A percentile compares a stretch with the other conserved stretches of the same genome.
Evolutionary conservation across 768 basidiomycete species (phyloP).

Genomic region (Naganishia vishniacii): DNA sequence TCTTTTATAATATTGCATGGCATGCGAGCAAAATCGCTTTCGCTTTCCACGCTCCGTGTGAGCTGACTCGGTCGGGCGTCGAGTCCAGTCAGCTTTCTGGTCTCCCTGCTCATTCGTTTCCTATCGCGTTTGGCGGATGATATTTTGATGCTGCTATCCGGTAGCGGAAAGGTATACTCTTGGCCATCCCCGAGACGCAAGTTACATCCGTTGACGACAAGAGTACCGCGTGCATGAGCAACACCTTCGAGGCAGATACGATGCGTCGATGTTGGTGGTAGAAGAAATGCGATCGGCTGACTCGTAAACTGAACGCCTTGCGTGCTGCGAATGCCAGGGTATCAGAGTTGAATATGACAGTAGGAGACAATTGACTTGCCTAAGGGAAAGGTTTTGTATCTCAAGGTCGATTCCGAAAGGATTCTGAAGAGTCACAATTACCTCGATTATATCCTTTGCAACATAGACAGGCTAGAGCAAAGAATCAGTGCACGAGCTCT

Average conservation of each 20-base stretch:
- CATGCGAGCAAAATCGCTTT: constrained; percentile 57
- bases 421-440: constrained; percentile 78
- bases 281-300: constrained; percentile 58
- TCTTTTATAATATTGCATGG: constrained; percentile 72
- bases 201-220: constrained; percentile 70
- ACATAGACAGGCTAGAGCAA: not conserved
- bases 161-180: constrained; percentile 6
- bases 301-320: constrained; percentile 71
- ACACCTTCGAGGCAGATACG: constrained; percentile 65
- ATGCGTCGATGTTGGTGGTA: constrained; percentile 72
- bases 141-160: constrained; percentile 63
- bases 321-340: constrained; percentile 55
- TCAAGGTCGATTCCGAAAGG: constrained; percentile 90
- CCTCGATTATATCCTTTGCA: constrained; percentile 63
- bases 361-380: not conserved
- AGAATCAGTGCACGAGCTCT: not conserved
- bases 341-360: not conserved
- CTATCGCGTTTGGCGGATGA: constrained; percentile 60
- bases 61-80: constrained; percentile 50
- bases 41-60: constrained; percentile 27
- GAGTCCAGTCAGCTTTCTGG: constrained; percentile 30
- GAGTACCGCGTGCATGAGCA: constrained; percentile 60
- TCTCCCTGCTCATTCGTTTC: constrained; percentile 3
- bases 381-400: constrained; percentile 59
- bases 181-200: constrained; percentile 45